A percentile compares a stretch with the other conserved stretches of the same genome.
These are phyloP conservation scores for Komagataella pastoris DNA, from an alignment of 805 yeast species.

Conservation along the genomic window DNA sequence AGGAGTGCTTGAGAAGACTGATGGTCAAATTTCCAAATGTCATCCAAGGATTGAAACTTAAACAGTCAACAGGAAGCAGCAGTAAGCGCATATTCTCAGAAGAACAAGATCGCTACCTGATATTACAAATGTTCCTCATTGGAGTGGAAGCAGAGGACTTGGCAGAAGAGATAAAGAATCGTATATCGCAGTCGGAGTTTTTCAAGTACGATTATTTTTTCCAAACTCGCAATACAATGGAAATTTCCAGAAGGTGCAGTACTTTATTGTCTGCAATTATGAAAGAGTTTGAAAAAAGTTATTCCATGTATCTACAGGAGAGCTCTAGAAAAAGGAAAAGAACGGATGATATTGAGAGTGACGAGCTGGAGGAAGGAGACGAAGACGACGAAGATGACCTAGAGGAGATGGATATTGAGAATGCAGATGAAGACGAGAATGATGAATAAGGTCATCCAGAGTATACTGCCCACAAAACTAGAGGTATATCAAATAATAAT, in stretches of 20 bases:
- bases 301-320: background rate
- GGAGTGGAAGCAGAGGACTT: conserved; percentile 75
- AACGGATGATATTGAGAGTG: background rate
- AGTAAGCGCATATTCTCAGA: conserved; percentile 62
- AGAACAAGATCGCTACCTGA: conserved; percentile 81
- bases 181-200: conserved; percentile 58
- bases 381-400: background rate
- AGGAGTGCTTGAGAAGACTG: conserved; percentile 21
- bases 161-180: conserved; percentile 66
- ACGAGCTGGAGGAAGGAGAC: background rate
- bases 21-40: conserved; percentile 72
- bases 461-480: background rate
- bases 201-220: conserved; percentile 84
- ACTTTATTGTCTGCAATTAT: conserved; percentile 65
- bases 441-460: background rate
- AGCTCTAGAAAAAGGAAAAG: conserved; percentile 1
- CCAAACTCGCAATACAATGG: conserved; percentile 65
- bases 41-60: conserved; percentile 59
- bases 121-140: conserved; percentile 64
- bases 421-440: background rate
- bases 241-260: conserved; percentile 69
- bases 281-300: conserved; percentile 40
- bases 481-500: background rate
- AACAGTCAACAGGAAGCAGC: conserved; percentile 55
- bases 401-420: background rate